Conservation (phyloP, 257 asterid species). For the Ilex aquifolium region DNA sequence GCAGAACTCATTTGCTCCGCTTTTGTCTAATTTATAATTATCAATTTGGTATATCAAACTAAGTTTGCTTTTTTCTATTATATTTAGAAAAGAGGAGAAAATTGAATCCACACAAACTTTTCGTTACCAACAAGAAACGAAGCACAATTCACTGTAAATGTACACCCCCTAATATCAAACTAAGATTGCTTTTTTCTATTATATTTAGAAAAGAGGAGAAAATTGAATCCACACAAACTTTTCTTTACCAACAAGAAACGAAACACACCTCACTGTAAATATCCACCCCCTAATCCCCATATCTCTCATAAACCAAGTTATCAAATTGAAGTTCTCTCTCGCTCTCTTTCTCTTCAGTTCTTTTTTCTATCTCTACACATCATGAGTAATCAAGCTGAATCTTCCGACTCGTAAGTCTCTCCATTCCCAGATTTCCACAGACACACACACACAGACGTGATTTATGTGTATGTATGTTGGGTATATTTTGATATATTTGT, state of each 20-base stretch:
- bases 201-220: too few species aligned
- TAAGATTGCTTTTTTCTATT: too few species aligned
- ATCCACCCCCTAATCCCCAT: not conserved
- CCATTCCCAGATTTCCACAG: not conserved
- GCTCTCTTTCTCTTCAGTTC: not conserved
- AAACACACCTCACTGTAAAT: not conserved
- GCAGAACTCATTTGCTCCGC: too few species aligned
- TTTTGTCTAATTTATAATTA: too few species aligned
- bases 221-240: not conserved
- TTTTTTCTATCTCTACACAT: not conserved
- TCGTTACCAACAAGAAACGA: too few species aligned
- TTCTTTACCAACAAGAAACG: conserved; percentile 18
- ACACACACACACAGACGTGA: not conserved
- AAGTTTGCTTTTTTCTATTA: too few species aligned
- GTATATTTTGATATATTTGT: not conserved
- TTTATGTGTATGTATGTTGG: not conserved
- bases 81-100: too few species aligned
- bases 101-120: too few species aligned
- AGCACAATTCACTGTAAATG: too few species aligned
- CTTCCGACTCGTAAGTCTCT: conserved; percentile 2
- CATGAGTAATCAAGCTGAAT: conserved; percentile 7
- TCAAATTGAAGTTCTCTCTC: not conserved
- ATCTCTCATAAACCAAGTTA: not conserved
- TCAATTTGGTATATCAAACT: too few species aligned
- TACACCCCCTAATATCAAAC: too few species aligned